Evolutionary conservation across 192 early-diverging fungal genomes (phyloP).

Genomic region (Dissophora globulifera): DNA sequence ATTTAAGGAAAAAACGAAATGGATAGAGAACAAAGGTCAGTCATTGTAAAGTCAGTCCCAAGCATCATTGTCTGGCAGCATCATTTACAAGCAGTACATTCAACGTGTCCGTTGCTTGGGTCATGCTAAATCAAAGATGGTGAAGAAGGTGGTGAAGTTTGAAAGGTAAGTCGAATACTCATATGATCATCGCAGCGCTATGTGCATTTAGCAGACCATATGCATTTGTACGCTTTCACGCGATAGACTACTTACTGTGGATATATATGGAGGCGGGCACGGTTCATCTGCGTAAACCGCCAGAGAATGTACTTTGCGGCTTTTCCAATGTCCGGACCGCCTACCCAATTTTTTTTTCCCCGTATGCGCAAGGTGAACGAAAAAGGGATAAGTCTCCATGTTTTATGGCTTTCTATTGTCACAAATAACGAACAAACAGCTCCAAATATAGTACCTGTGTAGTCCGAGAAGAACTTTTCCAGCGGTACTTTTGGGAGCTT

Average conservation of each 20-base stretch:
- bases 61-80: neutral
- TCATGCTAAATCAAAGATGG: constrained; percentile 67
- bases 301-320: constrained; percentile 90
- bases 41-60: neutral
- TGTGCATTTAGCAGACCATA: too few relatives aligned
- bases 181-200: too few relatives aligned
- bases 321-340: constrained; percentile 73
- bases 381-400: too few relatives aligned
- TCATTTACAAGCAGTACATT: constrained; percentile 59
- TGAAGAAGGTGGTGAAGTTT: neutral
- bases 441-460: too few relatives aligned
- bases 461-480: constrained; percentile 89
- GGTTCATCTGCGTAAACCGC: constrained; percentile 88
- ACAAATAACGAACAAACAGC: too few relatives aligned
- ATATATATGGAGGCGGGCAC: constrained; percentile 73
- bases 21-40: neutral
- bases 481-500: constrained; percentile 85
- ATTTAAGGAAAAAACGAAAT: neutral
- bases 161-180: too few relatives aligned
- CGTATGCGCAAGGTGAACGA: too few relatives aligned
- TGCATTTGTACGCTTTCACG: too few relatives aligned
- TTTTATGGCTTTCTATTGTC: too few relatives aligned
- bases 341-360: too few relatives aligned
- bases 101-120: constrained; percentile 93
- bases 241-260: constrained; percentile 86